These are phyloP conservation scores for Lactifluus volemus DNA, from an alignment of 768 basidiomycete genomes.

Conservation along the genomic window DNA sequence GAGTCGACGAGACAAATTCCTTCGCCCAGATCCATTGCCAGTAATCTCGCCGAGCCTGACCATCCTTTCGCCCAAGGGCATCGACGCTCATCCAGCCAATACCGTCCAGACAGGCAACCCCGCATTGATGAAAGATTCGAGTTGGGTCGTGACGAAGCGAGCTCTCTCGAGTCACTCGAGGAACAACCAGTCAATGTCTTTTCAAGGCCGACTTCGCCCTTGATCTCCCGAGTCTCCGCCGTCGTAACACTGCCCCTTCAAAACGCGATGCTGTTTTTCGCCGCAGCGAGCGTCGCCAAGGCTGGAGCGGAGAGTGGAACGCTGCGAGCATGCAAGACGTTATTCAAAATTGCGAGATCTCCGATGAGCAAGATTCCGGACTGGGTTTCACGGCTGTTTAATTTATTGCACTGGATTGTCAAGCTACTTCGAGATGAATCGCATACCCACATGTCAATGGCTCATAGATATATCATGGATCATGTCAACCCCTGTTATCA, in stretches of 20 bases:
- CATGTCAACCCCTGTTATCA: background rate
- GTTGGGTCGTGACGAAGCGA: background rate
- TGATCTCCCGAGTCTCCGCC: background rate
- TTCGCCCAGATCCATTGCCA: background rate
- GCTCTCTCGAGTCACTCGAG: background rate
- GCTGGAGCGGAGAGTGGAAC: slow-evolving; percentile 22
- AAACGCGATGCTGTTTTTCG: background rate
- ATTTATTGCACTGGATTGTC: background rate
- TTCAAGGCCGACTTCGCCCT: background rate
- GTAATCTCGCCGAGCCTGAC: background rate
- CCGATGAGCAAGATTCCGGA: background rate
- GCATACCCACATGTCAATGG: background rate
- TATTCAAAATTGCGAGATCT: slow-evolving; percentile 14
- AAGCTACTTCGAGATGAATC: background rate
- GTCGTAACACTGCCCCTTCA: background rate
- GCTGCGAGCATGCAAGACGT: slow-evolving; percentile 17
- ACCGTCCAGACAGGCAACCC: background rate
- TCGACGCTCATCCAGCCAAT: background rate
- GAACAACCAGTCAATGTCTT: background rate
- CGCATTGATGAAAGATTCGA: background rate
- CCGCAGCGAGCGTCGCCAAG: slow-evolving; percentile 14
- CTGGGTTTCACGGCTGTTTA: background rate
- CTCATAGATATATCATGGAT: background rate
- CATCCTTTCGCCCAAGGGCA: background rate
- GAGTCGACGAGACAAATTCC: background rate